Evolutionary conservation across 306 rosid species (phyloP).

Genomic region (Sindora glabra): DNA sequence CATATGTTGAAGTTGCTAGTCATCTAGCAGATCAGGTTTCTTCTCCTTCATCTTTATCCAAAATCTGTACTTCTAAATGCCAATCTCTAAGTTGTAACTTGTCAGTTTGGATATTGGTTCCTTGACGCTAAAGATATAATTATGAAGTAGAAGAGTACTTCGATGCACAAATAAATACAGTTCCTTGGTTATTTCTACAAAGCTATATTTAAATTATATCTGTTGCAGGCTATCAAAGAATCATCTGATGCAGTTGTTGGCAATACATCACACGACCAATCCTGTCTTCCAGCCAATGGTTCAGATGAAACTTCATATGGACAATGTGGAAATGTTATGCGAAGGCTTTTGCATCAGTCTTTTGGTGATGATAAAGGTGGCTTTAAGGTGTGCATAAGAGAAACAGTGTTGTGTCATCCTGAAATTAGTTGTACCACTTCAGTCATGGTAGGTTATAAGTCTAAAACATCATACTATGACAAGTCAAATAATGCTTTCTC

Average conservation of each 20-base stretch:
- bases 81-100: background rate
- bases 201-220: conserved; percentile 19
- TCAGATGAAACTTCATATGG: conserved; percentile 32
- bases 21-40: conserved; percentile 42
- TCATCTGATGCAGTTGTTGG: conserved; percentile 23
- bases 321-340: conserved; percentile 48
- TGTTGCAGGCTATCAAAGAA: conserved; percentile 40
- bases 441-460: conserved; percentile 36
- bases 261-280: background rate
- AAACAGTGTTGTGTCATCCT: conserved; percentile 26
- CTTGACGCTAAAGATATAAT: too few relatives aligned
- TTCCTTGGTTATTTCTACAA: conserved; percentile 9
- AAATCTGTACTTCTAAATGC: background rate
- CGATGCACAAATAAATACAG: background rate
- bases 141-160: too few relatives aligned
- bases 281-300: background rate
- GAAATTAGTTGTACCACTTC: conserved; percentile 24
- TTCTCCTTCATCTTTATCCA: conserved; percentile 4
- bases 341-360: conserved; percentile 50
- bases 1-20: conserved; percentile 29
- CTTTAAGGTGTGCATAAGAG: conserved; percentile 40
- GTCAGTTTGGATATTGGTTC: background rate
- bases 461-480: conserved; percentile 17
- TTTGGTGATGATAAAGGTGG: conserved; percentile 46
- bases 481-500: background rate